Evolutionary conservation across 441 rosid species (phyloP), one percentile per base, ranked within the genome.

Genomic region (Mallotus japonicus): DNA sequence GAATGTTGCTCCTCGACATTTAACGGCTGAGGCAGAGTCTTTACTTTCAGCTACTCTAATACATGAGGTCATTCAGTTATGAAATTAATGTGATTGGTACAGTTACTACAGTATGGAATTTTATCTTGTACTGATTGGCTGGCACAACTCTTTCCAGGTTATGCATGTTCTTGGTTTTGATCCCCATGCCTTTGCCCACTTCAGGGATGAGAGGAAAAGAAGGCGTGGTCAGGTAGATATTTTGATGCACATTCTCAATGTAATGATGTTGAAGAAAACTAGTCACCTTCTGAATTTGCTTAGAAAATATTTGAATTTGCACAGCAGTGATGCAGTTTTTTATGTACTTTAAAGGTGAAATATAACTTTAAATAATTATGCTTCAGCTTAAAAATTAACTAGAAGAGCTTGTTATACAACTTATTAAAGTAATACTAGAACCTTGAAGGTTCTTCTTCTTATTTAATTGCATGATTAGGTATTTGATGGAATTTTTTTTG

Each of bases 121-220:
- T 44, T 61, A 13, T 53, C 47, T 58, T 78, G 47, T 49, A 20
- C 72, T 76, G 40, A 77, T 70, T 62, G 42, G 17, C 71, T 8
- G 51, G 22, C 22, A 75, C 70, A 42, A 28, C 73, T 16, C 44
- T 58, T 73, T 79, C 61, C 88, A 91, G 96, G 99, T 95, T 72
- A 93, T 92, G 99, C 99, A 95, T 63, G 99, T 95, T 80, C 97
- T 95, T 76, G 99, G 99, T 65, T 95, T 93, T 86, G 99, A 95
- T 83, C 99, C 97, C 0, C 99, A 95, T 79, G 99, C 99, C 69
- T 95, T 95, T 83, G 85, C 98, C 53, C 99, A 95, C 80, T 95
- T 93, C 83, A 88, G 99, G 83, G 99, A 95, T 76, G 99, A 93
- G 82, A 92, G 97, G 57, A 95, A 93, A 85, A 86, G 98, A 86